Base-by-base conservation (phyloP, 2,329 filamentous ascomycete genomes). In the Amesomyces nigricolor region DNA sequence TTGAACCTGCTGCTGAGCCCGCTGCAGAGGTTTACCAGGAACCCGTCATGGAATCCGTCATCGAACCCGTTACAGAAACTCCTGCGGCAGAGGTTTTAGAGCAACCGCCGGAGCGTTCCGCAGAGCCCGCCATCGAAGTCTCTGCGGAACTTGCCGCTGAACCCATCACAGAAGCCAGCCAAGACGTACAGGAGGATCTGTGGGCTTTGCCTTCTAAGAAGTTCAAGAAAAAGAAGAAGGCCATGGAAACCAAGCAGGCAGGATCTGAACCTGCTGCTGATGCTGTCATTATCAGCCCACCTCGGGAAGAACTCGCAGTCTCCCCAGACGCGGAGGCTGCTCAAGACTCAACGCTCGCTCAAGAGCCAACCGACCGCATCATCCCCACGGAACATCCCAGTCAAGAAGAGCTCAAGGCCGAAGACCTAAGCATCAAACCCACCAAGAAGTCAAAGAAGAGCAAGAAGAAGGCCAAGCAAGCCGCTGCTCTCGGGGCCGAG, bases 371-470 rank as follows among this genome's bases (percentile, higher is more conserved):
- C 13, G 29, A 10, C 5, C 32, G 35, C 22, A 29, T 47, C 32
- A n/a, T 19, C 16, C 29, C 51, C 1, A 14, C 40, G 22, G 42
- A 44, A 7, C 17, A 54, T 16, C 7, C 32, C 42, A 51, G 22
- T n/a, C 46, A 47, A 44, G 44, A 37, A 30, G 35, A 19, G 19
- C 35, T 30, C 43, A 9, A 11, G 13, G 14, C 22, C 30, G 44
- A 51, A 5, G 35, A 42, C 4, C 22, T 17, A 13, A 30, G 4
- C 17, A 37, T 13, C 10, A 51, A 53, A 17, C 57, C 54, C 5
- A 63, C 60, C 30, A 69, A 67, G 57, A 72, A 70, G 56, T 64
- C 66, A 47, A 72, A 72, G 47, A 65, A 70, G 59, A 66, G 64
- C 53, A 44, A 51, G 38, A 49, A 57, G 47, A 65, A 66, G 57